Percentiles rank a stretch among this genome's conserved stretches.
Conservation (phyloP, 164 flowering plant species). For the Hamamelis virginiana region DNA sequence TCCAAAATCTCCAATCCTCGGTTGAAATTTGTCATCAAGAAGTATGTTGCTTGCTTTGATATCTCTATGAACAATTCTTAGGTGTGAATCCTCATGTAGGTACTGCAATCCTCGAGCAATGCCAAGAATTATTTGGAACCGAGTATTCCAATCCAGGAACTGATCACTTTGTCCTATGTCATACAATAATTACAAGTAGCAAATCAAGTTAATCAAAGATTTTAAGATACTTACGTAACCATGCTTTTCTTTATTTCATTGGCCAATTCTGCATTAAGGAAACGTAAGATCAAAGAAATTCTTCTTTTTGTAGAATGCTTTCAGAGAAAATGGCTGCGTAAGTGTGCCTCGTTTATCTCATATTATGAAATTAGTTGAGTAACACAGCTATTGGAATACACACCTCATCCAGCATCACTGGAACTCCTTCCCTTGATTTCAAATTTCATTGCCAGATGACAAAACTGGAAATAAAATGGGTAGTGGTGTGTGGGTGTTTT, state of each 20-base stretch:
- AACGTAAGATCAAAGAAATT: background rate
- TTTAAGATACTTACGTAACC: background rate
- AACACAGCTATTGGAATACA: background rate
- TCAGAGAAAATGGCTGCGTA: background rate
- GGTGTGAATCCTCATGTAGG: constrained; percentile 65
- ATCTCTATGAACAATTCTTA: constrained; percentile 65
- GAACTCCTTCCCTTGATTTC: background rate
- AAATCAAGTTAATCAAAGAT: background rate
- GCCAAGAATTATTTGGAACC: constrained; percentile 57
- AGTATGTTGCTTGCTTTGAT: constrained; percentile 79
- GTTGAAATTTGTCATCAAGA: constrained; percentile 59
- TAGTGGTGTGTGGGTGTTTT: too few relatives aligned
- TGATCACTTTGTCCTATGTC: constrained; percentile 40
- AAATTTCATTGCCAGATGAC: background rate
- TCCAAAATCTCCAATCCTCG: constrained; percentile 70
- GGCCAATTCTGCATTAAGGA: too few relatives aligned
- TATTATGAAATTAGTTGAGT: too few relatives aligned
- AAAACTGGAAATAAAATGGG: too few relatives aligned
- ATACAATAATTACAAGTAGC: background rate
- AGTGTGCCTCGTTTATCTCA: background rate
- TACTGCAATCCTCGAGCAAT: constrained; percentile 67
- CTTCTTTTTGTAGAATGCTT: too few relatives aligned
- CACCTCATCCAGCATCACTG: background rate
- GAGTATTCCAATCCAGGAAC: constrained; percentile 46
- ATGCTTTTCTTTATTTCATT: background rate